Percentiles rank a stretch among this genome's conserved stretches.
phyloP scores from a whole-genome alignment of 306 rosid genomes.

The Glycine tomentella region DNA sequence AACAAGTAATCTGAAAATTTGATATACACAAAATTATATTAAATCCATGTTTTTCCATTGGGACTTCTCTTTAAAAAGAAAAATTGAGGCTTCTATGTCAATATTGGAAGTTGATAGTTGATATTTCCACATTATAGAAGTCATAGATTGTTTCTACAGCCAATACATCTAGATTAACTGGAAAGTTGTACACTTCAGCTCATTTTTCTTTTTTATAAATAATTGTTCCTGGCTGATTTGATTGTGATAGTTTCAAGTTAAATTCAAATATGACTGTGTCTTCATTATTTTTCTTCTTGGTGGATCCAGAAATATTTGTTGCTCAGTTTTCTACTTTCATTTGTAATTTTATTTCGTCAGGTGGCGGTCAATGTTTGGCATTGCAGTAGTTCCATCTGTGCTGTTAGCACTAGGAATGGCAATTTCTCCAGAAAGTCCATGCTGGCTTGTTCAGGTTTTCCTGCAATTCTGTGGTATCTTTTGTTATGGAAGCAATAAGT shows the following conservation, averaged over 20 bases:
- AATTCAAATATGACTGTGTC: neutral
- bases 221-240: conserved; percentile 2
- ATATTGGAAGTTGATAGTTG: conserved; percentile 22
- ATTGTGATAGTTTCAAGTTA: conserved; percentile 23
- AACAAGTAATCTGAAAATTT: neutral
- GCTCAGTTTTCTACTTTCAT: conserved; percentile 12
- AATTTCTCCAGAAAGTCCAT: conserved; percentile 93
- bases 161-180: neutral
- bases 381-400: conserved; percentile 84
- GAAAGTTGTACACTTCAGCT: neutral
- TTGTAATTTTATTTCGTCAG: conserved; percentile 48
- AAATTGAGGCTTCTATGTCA: too few species aligned
- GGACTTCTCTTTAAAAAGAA: neutral
- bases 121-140: conserved; percentile 12
- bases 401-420: conserved; percentile 93
- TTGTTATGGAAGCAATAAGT: conserved; percentile 28
- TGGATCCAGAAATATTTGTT: conserved; percentile 6
- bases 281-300: conserved; percentile 26
- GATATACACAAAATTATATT: neutral
- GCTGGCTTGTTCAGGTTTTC: conserved; percentile 95
- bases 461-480: conserved; percentile 32
- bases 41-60: neutral
- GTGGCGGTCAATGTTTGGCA: conserved; percentile 98
- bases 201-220: conserved; percentile 9
- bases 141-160: neutral